Base-by-base conservation (phyloP, 371 early-diverging fungal species). In the Syncephalastrum monosporum region DNA sequence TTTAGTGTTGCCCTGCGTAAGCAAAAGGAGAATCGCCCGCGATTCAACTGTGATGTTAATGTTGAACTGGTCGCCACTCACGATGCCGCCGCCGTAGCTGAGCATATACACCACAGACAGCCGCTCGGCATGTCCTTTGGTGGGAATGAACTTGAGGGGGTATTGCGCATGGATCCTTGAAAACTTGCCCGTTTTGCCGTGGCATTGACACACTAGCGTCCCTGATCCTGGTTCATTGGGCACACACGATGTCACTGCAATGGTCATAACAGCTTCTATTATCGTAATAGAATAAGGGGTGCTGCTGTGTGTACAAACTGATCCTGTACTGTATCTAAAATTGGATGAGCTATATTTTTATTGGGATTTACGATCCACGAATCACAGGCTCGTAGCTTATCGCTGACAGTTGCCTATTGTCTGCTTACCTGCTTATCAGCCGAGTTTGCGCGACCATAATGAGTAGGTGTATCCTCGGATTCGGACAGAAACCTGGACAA, bases 1-100 rank as follows among this genome's bases (percentile, higher is more conserved):
- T 60, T 91, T 91, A 50, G 91, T 91, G 27, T 82, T 84, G 10
- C 88, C 91, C 64, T 91, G 92, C 1, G 91, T 90, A 57, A 91
- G 74, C 14, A 93, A 63, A 15, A 86, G 51, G 10, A 93, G 64
- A 14, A 77, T 78, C 5, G 82, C 75, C 15, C 68, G 59, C n/a
- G 57, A 29, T n/a, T 72, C 71, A 0, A 84, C 71, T 2, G 61
- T 53, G 5, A 88, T 67, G 44, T 64, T 51, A 33, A 91, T 67
- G 47, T 72, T 56, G 41, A 90, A 75, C 21, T 42, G 61, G 60
- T 93, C 93, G 4, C 89, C 90, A 59, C 83, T 81, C 16, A 93
- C 83, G 14, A 91, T 65, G 8, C 93, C 93, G 19, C 93, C 93
- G 48, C 93, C 91, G 57, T 86, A 89, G 25, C 87, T 78, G 14